Percentiles rank a stretch among this genome's conserved stretches.
phyloP scores from a whole-genome alignment of 1,284 basidiomycete genomes.

The Farysia itapuensis region DNA sequence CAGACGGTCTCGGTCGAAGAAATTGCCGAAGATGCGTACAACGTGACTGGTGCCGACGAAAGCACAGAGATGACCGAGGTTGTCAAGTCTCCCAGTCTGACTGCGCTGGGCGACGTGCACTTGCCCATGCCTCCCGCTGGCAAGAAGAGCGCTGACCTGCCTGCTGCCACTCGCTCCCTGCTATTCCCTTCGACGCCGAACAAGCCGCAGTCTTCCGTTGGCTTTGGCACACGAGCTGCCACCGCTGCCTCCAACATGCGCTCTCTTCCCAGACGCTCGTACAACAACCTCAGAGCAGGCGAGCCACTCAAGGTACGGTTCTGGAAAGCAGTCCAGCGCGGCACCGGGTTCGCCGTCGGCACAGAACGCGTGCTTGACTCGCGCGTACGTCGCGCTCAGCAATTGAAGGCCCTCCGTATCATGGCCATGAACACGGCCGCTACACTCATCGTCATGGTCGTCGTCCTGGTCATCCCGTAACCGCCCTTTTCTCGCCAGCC shows the following conservation, averaged over 20 bases:
- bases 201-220: slow-evolving; percentile 9
- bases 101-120: neutral
- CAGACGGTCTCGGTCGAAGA: neutral
- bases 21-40: neutral
- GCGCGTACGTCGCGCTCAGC: slow-evolving; percentile 30
- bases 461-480: slow-evolving; percentile 37
- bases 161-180: slow-evolving; percentile 6
- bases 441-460: slow-evolving; percentile 16
- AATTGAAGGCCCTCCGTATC: slow-evolving; percentile 34
- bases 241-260: slow-evolving; percentile 12
- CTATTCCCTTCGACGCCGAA: slow-evolving; percentile 11
- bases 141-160: slow-evolving; percentile 1
- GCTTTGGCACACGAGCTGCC: too few species aligned
- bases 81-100: neutral
- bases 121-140: neutral
- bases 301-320: slow-evolving; percentile 5
- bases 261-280: slow-evolving; percentile 5
- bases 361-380: slow-evolving; percentile 39
- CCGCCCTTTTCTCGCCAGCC: neutral
- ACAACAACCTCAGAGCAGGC: slow-evolving; percentile 1
- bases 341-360: slow-evolving; percentile 38
- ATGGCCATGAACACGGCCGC: slow-evolving; percentile 17
- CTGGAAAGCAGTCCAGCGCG: slow-evolving; percentile 23
- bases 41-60: neutral
- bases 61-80: neutral